Percentiles rank a stretch among this genome's conserved stretches.
Evolutionary conservation across 225 moss, liverwort and hornwort species (phyloP).

Genomic region (Bryum argenteum): DNA sequence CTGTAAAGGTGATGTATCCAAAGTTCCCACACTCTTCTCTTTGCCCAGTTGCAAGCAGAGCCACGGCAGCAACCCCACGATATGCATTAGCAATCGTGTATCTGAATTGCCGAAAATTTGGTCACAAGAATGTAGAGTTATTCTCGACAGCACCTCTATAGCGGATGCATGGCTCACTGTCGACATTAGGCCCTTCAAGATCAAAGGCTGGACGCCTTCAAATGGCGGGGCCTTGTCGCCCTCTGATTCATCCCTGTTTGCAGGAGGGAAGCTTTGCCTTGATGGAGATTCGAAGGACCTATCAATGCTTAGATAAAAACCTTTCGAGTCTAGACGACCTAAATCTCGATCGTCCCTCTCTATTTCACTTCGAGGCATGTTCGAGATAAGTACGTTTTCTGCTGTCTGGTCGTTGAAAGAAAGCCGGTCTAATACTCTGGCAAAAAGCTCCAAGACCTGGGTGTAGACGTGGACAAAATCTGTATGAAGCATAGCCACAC

Average conservation of each 20-base stretch:
- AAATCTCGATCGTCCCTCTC: slow-evolving; percentile 80
- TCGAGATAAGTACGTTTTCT: slow-evolving; percentile 95
- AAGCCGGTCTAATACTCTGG: slow-evolving; percentile 89
- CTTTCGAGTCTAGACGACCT: slow-evolving; percentile 82
- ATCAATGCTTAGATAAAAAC: slow-evolving; percentile 74
- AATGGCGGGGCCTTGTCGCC: slow-evolving; percentile 80
- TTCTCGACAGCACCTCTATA: slow-evolving; percentile 96
- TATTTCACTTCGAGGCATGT: slow-evolving; percentile 93
- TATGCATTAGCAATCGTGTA: slow-evolving; percentile 94
- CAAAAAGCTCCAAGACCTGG: slow-evolving; percentile 96
- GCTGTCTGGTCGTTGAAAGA: slow-evolving; percentile 99
- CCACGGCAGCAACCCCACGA: slow-evolving; percentile 97
- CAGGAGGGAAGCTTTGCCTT: slow-evolving; percentile 49
- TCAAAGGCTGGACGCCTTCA: slow-evolving; percentile 96
- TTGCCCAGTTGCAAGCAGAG: slow-evolving; percentile 90
- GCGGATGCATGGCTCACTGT: slow-evolving; percentile 99
- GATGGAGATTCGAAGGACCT: slow-evolving; percentile 61
- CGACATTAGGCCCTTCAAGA: slow-evolving; percentile 97
- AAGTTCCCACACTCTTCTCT: slow-evolving; percentile 61
- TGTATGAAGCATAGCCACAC: slow-evolving; percentile 99
- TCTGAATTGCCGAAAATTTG: slow-evolving; percentile 99
- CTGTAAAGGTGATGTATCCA: slow-evolving; percentile 87
- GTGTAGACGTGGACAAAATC: slow-evolving; percentile 99
- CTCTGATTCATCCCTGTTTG: slow-evolving; percentile 71
- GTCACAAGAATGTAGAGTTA: slow-evolving; percentile 95